Evolutionary conservation across 805 yeast genomes (phyloP).

Genomic region (Komagataella kurtzmanii): DNA sequence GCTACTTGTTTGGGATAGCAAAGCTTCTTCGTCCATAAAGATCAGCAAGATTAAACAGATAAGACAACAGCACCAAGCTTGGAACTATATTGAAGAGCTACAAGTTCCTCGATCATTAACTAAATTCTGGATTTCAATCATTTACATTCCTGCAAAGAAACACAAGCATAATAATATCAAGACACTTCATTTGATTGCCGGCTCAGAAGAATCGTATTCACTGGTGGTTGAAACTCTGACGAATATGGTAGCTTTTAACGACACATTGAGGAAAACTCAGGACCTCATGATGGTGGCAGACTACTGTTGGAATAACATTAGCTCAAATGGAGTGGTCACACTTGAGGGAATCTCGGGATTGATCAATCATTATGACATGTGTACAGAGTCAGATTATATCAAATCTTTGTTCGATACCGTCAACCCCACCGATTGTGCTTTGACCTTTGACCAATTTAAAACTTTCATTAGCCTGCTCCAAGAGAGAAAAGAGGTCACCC

Average conservation of each 20-base stretch:
- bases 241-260: conserved; percentile 41
- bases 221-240: conserved; percentile 39
- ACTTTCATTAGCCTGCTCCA: conserved; percentile 58
- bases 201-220: conserved; percentile 35
- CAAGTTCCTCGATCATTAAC: conserved; percentile 55
- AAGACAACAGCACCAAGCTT: conserved; percentile 56
- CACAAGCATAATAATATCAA: conserved; percentile 50
- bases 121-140: conserved; percentile 67
- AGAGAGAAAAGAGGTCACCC: conserved; percentile 44
- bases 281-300: conserved; percentile 27
- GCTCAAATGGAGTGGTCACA: conserved; percentile 24
- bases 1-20: conserved; percentile 42
- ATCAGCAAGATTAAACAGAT: conserved; percentile 56
- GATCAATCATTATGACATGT: conserved; percentile 57
- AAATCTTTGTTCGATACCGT: conserved; percentile 36
- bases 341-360: conserved; percentile 59
- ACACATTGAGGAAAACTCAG: conserved; percentile 37
- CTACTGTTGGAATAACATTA: conserved; percentile 46
- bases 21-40: conserved; percentile 26
- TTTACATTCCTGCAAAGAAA: conserved; percentile 37
- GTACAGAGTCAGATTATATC: conserved; percentile 43
- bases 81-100: conserved; percentile 77
- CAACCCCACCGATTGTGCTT: conserved; percentile 32
- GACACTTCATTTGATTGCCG: conserved; percentile 68
- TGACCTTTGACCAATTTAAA: conserved; percentile 66